phyloP scores from a whole-genome alignment of 2,329 filamentous ascomycete genomes.

The Fusarium compactum region DNA sequence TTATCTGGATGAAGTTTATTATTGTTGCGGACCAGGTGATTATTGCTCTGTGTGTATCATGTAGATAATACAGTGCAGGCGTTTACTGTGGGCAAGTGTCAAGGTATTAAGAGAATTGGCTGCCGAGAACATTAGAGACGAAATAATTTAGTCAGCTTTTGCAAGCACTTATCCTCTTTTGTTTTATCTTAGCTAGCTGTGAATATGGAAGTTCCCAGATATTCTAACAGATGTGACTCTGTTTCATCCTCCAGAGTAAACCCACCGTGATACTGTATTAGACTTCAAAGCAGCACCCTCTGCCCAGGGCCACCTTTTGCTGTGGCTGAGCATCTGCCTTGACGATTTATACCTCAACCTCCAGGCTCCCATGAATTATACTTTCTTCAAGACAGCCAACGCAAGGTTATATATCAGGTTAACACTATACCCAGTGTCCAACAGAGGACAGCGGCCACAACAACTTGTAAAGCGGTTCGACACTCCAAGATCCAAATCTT shows the following conservation, averaged over 20 bases:
- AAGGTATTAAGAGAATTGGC: too few species aligned
- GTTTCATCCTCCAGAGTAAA: fast-evolving
- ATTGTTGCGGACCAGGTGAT: too few species aligned
- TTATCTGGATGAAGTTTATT: not conserved
- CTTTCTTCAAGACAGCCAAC: not conserved
- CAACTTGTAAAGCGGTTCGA: not conserved
- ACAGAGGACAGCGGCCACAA: not conserved
- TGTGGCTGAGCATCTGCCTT: not conserved
- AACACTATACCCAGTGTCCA: not conserved
- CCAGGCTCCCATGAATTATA: fast-evolving
- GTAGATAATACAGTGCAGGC: too few species aligned
- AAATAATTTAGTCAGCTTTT: not conserved
- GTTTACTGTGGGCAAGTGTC: too few species aligned
- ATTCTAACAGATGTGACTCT: not conserved
- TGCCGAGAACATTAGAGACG: not conserved
- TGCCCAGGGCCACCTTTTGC: not conserved
- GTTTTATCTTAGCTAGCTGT: not conserved
- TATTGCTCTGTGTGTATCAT: too few species aligned
- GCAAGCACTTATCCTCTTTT: not conserved
- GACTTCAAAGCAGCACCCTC: not conserved
- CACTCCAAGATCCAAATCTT: not conserved
- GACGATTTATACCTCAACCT: not conserved
- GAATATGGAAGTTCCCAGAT: fast-evolving
- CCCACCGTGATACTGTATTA: not conserved
- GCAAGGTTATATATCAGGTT: not conserved